phyloP scores from a whole-genome alignment of 2,329 filamentous ascomycete species.

The Colletotrichum tanaceti region DNA sequence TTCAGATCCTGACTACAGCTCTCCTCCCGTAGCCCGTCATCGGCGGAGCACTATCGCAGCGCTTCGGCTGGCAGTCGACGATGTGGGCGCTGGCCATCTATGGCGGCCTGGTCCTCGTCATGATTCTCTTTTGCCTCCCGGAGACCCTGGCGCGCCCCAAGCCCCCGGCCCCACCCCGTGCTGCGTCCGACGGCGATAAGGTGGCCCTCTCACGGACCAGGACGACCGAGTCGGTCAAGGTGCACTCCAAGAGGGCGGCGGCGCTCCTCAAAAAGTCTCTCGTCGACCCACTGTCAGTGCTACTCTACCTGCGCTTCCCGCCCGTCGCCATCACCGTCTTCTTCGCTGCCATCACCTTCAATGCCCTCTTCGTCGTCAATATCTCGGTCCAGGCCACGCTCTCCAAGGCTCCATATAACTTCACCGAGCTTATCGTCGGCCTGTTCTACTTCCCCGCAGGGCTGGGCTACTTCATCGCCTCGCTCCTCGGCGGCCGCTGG shows the following conservation, averaged over 20 bases:
- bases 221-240: constrained; percentile 70
- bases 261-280: constrained; percentile 69
- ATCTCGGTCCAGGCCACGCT: constrained; percentile 81
- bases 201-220: constrained; percentile 61
- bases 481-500: constrained; percentile 79
- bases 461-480: constrained; percentile 77
- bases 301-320: constrained; percentile 79
- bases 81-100: constrained; percentile 83
- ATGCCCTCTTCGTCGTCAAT: constrained; percentile 80
- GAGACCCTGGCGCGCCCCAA: constrained; percentile 68
- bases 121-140: constrained; percentile 71
- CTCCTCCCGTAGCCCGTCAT: constrained; percentile 68
- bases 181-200: constrained; percentile 25
- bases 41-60: constrained; percentile 77
- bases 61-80: constrained; percentile 79
- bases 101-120: constrained; percentile 67
- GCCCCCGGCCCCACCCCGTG: constrained; percentile 35
- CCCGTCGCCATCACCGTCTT: constrained; percentile 79
- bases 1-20: too few relatives aligned
- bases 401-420: constrained; percentile 74
- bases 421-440: constrained; percentile 75
- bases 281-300: constrained; percentile 77
- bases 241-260: constrained; percentile 65
- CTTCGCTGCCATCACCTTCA: constrained; percentile 80
- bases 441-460: constrained; percentile 82